Base-by-base conservation (phyloP, 345 rosid species). In the Eucalyptus erythrocorys region DNA sequence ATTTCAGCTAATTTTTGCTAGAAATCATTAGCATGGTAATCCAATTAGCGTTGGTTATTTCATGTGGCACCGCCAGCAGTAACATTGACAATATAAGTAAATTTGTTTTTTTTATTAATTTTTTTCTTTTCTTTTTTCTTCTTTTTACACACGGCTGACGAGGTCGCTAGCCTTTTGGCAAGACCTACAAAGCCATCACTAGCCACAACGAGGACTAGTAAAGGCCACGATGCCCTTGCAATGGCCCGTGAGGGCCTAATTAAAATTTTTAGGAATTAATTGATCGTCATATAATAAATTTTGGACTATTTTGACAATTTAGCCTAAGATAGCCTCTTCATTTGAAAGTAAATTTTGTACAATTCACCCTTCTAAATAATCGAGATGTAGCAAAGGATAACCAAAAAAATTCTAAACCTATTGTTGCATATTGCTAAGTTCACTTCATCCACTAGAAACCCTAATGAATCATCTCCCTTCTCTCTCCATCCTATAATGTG, bases 21-120 rank as follows among this genome's bases (percentile, higher is more conserved):
- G n/a, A 59, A 59, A 27, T 12, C 8, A 27, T 59, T 27, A 8
- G n/a, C 3, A 27, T 59, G 68, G 32, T 26, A 10, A 26, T 59
- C 7, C 1, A 59, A 59, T 59, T 2, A 27, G 2, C 0, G 0
- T 10, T 59, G n/a, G 13, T 26, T 26, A 12, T 59, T 12, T 11
- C 13, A 59, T 4, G 3, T 59, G 16, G 15, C 0, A 2, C 15
- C 10, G 10, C 30, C 6, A 24, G 0, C 0, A 4, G 1, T 24
- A 24, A 24, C 30, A 4, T 55, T 4, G 30, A 55, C 30, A 9
- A 24, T 55, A 8, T 55, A 8, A 22, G 5, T 13, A 9, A 12
- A 22, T 4, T 57, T 57, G 26, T 57, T 57, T 57, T 57, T 57
- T 57, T 57, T 11, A 10, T 57, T 5, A 22, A 1, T 8, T 57